Conservation (phyloP, 2,329 filamentous ascomycete genomes). For the Cucurbitaria berberidis region DNA sequence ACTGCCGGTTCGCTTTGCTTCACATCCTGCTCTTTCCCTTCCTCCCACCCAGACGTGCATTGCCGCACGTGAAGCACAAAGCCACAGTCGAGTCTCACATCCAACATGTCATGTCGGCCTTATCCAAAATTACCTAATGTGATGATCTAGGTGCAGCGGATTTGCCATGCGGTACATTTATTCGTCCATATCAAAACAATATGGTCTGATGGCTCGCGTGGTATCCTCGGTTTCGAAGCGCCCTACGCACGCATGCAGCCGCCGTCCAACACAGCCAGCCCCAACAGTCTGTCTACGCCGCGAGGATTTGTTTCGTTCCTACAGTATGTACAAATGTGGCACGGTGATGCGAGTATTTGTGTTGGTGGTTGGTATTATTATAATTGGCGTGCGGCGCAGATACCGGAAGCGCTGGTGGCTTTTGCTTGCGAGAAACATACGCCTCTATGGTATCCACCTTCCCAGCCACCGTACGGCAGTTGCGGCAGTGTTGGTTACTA, state of each 20-base stretch:
- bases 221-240: too few species aligned
- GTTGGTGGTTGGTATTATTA: neutral
- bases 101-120: neutral
- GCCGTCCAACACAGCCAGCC: too few species aligned
- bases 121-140: too few species aligned
- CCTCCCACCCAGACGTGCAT: neutral
- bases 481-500: too few species aligned
- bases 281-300: too few species aligned
- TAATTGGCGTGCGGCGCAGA: neutral
- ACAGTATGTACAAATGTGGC: neutral
- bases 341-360: neutral
- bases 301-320: too few species aligned
- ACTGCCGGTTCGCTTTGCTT: neutral
- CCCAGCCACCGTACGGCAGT: too few species aligned
- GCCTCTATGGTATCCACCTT: too few species aligned
- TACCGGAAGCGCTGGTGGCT: constrained; percentile 15
- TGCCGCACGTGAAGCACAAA: neutral
- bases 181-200: constrained; percentile 19
- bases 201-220: constrained; percentile 31
- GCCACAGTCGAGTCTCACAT: neutral
- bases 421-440: neutral
- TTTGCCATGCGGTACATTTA: too few species aligned
- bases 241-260: too few species aligned
- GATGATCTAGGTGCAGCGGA: too few species aligned
- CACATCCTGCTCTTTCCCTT: neutral